Percentiles rank a stretch among this genome's conserved stretches.
Conservation (phyloP, 108 stramenopile genomes). For the Asterionellopsis glacialis region DNA sequence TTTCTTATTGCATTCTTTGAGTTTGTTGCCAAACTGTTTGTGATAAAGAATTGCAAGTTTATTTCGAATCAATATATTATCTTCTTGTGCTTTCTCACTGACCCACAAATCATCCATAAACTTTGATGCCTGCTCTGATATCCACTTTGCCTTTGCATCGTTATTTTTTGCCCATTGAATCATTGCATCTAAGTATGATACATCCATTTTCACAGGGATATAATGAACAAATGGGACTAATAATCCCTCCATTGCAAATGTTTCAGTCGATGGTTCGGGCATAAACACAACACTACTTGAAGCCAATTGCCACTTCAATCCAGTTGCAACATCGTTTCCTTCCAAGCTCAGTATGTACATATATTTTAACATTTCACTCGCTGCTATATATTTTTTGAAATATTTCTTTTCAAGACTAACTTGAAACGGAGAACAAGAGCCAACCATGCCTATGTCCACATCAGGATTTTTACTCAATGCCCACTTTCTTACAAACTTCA, state of each 20-base stretch:
- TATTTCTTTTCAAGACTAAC: too few relatives aligned
- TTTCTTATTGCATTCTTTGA: too few relatives aligned
- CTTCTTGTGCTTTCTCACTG: too few relatives aligned
- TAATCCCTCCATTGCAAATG: slow-evolving; percentile 13
- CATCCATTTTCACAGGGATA: slow-evolving; percentile 14
- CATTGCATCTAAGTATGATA: slow-evolving; percentile 8
- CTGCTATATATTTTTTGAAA: too few relatives aligned
- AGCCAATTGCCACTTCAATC: slow-evolving; percentile 6
- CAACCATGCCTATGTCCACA: too few relatives aligned
- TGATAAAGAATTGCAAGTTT: too few relatives aligned
- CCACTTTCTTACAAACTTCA: too few relatives aligned
- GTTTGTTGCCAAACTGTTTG: too few relatives aligned
- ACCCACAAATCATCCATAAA: neutral
- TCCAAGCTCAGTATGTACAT: neutral
- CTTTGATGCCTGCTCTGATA: neutral
- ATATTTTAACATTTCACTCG: neutral
- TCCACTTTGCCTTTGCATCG: neutral
- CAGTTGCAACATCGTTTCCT: neutral
- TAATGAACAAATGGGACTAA: slow-evolving; percentile 22
- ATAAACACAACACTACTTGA: slow-evolving; percentile 17
- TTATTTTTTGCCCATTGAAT: slow-evolving; percentile 5
- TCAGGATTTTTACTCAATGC: too few relatives aligned
- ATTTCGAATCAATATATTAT: too few relatives aligned
- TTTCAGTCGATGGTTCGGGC: slow-evolving; percentile 5
- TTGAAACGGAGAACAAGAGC: too few relatives aligned